Evolutionary conservation across 1,284 basidiomycete species (phyloP).

Genomic region (Cerrena zonata): DNA sequence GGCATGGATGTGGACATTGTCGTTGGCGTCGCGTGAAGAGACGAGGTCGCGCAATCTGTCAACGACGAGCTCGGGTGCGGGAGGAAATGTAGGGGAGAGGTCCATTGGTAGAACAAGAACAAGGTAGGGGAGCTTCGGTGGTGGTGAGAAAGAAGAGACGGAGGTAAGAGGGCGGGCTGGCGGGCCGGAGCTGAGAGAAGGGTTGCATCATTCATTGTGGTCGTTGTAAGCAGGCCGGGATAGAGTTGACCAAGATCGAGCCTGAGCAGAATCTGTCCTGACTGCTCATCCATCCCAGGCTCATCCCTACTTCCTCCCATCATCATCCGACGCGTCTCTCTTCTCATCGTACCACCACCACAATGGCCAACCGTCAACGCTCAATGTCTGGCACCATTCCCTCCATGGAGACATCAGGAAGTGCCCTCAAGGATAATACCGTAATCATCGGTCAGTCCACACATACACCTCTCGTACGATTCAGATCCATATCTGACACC

Average conservation of each 20-base stretch:
- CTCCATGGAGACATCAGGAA: slow-evolving; percentile 73
- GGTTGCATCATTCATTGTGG: slow-evolving; percentile 3
- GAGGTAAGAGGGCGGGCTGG: slow-evolving; percentile 7
- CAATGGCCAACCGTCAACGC: slow-evolving; percentile 32
- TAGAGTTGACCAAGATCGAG: neutral
- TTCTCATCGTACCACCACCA: slow-evolving; percentile 12
- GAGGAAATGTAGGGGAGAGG: slow-evolving; percentile 13
- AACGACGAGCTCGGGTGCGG: slow-evolving; percentile 46
- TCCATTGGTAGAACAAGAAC: slow-evolving; percentile 11
- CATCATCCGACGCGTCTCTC: slow-evolving; percentile 10
- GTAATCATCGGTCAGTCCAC: slow-evolving; percentile 70
- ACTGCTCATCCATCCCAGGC: neutral
- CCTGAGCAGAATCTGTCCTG: neutral
- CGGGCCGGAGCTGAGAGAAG: slow-evolving; percentile 11
- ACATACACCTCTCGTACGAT: neutral
- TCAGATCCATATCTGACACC: slow-evolving; percentile 13
- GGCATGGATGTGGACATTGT: slow-evolving; percentile 60
- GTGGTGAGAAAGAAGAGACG: slow-evolving; percentile 1
- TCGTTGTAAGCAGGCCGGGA: neutral
- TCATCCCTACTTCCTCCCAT: slow-evolving; percentile 7
- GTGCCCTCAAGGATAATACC: slow-evolving; percentile 80
- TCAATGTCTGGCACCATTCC: slow-evolving; percentile 76
- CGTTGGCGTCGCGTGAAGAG: slow-evolving; percentile 35
- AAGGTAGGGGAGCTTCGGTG: slow-evolving; percentile 14
- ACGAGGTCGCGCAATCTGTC: slow-evolving; percentile 59